These are phyloP conservation scores for Vitis vinifera DNA, from an alignment of 164 flowering plant species.

Conservation along the genomic window DNA sequence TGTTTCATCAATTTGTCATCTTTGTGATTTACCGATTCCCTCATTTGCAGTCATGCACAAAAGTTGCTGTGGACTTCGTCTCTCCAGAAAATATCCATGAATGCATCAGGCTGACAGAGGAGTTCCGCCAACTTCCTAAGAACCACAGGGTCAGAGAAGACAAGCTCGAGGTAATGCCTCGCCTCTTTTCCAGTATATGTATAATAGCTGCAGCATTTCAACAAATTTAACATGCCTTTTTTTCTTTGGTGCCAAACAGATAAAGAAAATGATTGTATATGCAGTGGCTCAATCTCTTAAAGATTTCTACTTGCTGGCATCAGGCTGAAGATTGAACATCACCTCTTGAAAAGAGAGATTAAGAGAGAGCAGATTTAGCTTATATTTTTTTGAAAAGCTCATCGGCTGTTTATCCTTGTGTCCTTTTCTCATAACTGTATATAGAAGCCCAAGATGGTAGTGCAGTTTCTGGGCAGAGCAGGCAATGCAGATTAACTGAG, in stretches of 20 bases:
- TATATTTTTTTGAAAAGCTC: too few relatives aligned
- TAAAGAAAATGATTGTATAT: constrained; percentile 70
- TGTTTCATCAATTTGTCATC: neutral
- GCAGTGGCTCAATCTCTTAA: constrained; percentile 45
- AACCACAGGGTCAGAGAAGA: constrained; percentile 75
- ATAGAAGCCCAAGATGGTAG: neutral
- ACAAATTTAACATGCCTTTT: neutral
- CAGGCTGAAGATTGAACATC: neutral
- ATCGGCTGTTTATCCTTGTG: neutral
- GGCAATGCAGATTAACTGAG: too few relatives aligned
- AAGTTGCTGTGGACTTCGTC: constrained; percentile 84
- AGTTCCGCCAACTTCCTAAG: constrained; percentile 67
- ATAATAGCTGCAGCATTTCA: neutral
- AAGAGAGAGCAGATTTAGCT: too few relatives aligned
- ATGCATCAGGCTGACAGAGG: constrained; percentile 65
- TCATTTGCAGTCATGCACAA: constrained; percentile 69
- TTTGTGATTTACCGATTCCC: neutral
- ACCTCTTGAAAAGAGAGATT: too few relatives aligned
- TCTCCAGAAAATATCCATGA: constrained; percentile 76
- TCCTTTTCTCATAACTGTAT: neutral
- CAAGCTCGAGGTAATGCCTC: constrained; percentile 66
- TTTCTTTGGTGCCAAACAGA: constrained; percentile 34
- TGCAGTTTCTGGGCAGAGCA: neutral
- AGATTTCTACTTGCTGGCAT: constrained; percentile 30
- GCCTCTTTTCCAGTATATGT: neutral